Evolutionary conservation across 2,329 filamentous ascomycete species (phyloP).

Genomic region (Didymella exigua): DNA sequence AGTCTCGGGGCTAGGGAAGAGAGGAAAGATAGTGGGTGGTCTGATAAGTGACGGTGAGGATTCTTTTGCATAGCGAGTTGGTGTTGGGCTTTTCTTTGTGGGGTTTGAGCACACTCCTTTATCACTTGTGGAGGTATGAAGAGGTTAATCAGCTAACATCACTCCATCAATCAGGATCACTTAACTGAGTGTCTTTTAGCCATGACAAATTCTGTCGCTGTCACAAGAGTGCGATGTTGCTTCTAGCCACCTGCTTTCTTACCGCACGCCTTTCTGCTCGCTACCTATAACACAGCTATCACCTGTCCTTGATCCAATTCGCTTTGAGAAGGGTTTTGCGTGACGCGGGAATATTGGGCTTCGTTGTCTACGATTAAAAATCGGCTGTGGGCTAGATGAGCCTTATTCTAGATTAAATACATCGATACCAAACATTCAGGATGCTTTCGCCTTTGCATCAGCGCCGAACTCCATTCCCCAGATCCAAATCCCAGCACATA

Average conservation of each 20-base stretch:
- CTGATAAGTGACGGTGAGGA: background rate
- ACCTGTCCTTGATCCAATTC: no score
- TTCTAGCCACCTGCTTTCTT: no score
- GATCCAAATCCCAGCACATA: no score
- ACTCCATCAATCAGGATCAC: slow-evolving; percentile 1
- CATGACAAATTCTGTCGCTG: no score
- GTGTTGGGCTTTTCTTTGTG: background rate
- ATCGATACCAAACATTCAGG: background rate
- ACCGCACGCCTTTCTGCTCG: no score
- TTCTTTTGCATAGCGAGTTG: slow-evolving; percentile 14
- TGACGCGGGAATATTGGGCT: no score
- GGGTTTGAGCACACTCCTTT: slow-evolving; percentile 12
- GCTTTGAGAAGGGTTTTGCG: no score
- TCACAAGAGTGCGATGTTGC: no score
- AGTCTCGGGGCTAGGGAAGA: background rate
- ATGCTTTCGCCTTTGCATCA: background rate
- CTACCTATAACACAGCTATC: no score
- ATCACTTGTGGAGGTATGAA: background rate
- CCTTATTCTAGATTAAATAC: background rate
- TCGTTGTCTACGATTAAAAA: no score
- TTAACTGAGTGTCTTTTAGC: background rate
- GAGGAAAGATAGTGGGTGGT: background rate
- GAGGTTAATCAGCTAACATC: slow-evolving; percentile 14
- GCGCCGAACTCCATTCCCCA: background rate
- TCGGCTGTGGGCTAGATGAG: background rate